Evolutionary conservation across 73 alveolate genomes (phyloP).

Genomic region (Paramecium bursaria): DNA sequence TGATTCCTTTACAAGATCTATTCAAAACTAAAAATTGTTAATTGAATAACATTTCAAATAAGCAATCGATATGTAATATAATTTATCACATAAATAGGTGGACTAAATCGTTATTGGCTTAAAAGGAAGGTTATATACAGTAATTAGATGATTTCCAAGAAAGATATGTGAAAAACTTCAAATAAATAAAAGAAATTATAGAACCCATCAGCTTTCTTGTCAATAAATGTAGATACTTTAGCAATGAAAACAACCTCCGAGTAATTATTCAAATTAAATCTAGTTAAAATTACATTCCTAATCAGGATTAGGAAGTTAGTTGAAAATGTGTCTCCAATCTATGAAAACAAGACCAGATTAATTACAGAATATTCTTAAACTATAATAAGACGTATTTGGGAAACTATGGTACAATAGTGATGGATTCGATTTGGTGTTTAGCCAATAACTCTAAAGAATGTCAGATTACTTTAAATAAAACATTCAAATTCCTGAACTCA

Average conservation of each 20-base stretch:
- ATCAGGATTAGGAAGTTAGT: constrained; percentile 15
- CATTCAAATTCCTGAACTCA: not conserved
- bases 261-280: not conserved
- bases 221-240: constrained; percentile 25
- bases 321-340: not conserved
- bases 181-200: not conserved
- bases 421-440: not conserved
- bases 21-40: not conserved
- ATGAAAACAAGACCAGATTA: constrained; percentile 22
- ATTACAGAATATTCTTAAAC: constrained; percentile 13
- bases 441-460: not conserved
- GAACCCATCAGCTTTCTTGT: constrained; percentile 48
- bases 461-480: constrained; percentile 2
- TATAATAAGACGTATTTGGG: constrained; percentile 40
- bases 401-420: constrained; percentile 4
- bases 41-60: constrained; percentile 8
- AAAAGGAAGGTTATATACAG: not conserved
- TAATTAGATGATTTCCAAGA: constrained; percentile 12
- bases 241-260: constrained; percentile 21
- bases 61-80: too few species aligned
- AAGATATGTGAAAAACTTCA: constrained; percentile 17
- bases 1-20: constrained; percentile 28
- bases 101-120: too few species aligned
- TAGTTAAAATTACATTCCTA: constrained; percentile 50
- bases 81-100: too few species aligned